A percentile compares a stretch with the other conserved stretches of the same genome.
Conservation (phyloP, 2,329 filamentous ascomycete species). For the Thermothelomyces thermophilus region DNA sequence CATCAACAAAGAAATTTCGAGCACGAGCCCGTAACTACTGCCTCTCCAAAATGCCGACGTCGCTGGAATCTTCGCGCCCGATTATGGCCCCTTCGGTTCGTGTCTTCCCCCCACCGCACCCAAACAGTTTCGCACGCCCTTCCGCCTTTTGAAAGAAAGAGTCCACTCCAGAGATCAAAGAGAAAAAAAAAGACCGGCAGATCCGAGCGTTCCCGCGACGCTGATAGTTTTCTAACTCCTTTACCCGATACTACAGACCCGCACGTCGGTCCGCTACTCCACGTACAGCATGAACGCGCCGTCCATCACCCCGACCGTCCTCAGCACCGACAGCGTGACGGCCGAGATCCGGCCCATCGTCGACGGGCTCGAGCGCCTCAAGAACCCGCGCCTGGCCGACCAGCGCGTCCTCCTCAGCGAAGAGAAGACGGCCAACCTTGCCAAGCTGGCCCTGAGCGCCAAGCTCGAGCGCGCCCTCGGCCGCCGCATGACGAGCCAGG, state of each 20-base stretch:
- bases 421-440: conserved; percentile 74
- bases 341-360: conserved; percentile 64
- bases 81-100: conserved; percentile 59
- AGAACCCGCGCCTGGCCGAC: conserved; percentile 76
- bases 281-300: conserved; percentile 52
- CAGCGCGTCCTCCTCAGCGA: conserved; percentile 75
- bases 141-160: no score
- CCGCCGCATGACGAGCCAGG: conserved; percentile 79
- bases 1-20: no score
- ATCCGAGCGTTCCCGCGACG: no score
- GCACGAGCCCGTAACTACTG: no score
- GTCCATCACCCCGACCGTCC: conserved; percentile 52
- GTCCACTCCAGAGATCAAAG: no score
- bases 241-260: no score
- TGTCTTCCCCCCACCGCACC: conserved; percentile 21
- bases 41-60: conserved; percentile 51
- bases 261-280: conserved; percentile 52
- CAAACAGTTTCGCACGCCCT: no score
- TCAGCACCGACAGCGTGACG: conserved; percentile 47
- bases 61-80: conserved; percentile 54
- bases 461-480: conserved; percentile 85
- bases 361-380: conserved; percentile 75
- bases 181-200: no score
- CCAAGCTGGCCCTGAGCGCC: conserved; percentile 80
- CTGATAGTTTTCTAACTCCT: no score